Percentiles rank a stretch among this genome's conserved stretches.
These are phyloP conservation scores for Microcos paniculata DNA, from an alignment of 345 rosid species.

Conservation along the genomic window DNA sequence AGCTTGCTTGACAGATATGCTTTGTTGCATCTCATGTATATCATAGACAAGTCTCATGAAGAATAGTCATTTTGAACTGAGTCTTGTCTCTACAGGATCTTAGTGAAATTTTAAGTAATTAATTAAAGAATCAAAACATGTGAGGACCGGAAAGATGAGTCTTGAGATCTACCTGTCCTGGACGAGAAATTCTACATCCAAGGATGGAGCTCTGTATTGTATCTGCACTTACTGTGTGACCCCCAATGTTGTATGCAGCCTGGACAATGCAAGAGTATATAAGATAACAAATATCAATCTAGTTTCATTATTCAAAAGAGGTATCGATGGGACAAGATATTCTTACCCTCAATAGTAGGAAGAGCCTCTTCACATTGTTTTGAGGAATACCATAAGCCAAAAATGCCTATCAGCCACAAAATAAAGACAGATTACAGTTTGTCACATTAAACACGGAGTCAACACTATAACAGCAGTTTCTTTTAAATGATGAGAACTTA, in stretches of 20 bases:
- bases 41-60: neutral
- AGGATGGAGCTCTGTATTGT: constrained; percentile 72
- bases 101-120: neutral
- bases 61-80: neutral
- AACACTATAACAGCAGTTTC: neutral
- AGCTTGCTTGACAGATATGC: constrained; percentile 5
- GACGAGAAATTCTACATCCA: constrained; percentile 87
- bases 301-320: neutral
- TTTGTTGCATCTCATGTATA: neutral
- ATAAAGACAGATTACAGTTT: constrained; percentile 6
- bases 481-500: constrained; percentile 35
- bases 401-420: constrained; percentile 53
- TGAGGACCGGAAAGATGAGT: constrained; percentile 5
- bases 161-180: constrained; percentile 72
- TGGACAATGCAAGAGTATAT: constrained; percentile 29
- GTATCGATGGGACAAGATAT: neutral
- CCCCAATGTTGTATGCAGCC: constrained; percentile 97
- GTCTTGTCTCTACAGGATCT: neutral
- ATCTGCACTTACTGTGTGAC: constrained; percentile 87
- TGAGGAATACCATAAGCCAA: constrained; percentile 92
- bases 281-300: constrained; percentile 5
- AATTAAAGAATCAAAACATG: neutral
- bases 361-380: constrained; percentile 78
- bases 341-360: constrained; percentile 75
- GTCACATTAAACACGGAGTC: constrained; percentile 4